Base-by-base conservation (phyloP, 805 yeast species). In the Metschnikowia matae region DNA sequence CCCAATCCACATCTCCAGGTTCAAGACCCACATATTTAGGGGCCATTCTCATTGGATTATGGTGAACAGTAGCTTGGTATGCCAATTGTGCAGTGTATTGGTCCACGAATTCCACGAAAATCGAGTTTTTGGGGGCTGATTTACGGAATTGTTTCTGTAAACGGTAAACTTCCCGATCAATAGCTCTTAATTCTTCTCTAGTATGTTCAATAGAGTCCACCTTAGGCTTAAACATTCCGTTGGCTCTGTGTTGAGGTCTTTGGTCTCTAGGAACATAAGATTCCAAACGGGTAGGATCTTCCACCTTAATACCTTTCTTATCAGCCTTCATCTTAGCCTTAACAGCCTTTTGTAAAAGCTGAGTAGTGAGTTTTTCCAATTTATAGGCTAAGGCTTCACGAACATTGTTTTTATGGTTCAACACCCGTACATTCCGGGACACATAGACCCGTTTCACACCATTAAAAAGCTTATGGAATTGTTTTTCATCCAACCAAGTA, bases 391-490 rank as follows among this genome's bases (percentile, higher is more conserved):
- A 67, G 17, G 66, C 65, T 36, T 79, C 79, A 64, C 98, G 83
- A 58, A 79, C 71, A 15, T 69, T 63, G 33, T 88, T 85, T 59
- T 78, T 77, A 33, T 73, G 67, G 6, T 73, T 80, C 51, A 92
- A 75, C 36, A 76, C 68, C 49, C 77, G 77, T 66, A 54, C 73
- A 65, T 82, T 83, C 63, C 96, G 79, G 29, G 91, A 83, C 41
- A 90, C 83, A 83, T 90, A 88, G 44, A 92, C 85, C 54, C 82
- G 75, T 61, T 81, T 85, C 38, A 89, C 96, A 55, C 96, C 96
- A 40, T 82, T 84, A 62, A 89, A 91, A 50, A 91, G 64, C 62
- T 84, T 84, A 59, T 79, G 74, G 53, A 92, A 81, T 59, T 87
- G 89, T 49, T 77, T 74, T 62, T 86, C 95, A 63, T 82, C 83